These are phyloP conservation scores for Emergomyces africanus DNA, from an alignment of 2,329 filamentous ascomycete genomes.

Conservation along the genomic window DNA sequence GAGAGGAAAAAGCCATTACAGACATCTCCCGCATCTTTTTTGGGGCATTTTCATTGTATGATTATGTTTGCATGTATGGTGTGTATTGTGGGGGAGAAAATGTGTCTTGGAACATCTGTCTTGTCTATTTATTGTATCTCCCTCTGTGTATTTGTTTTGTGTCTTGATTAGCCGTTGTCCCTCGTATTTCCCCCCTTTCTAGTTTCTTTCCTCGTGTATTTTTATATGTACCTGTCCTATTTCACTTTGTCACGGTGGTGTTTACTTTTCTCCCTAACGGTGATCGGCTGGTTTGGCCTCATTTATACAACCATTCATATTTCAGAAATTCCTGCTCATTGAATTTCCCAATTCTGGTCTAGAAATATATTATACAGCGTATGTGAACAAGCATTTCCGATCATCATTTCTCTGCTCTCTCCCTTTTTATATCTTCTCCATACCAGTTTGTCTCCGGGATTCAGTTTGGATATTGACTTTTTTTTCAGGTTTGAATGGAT, in stretches of 20 bases:
- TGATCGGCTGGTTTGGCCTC: too few relatives aligned
- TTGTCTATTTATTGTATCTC: not conserved
- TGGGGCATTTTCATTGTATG: not conserved
- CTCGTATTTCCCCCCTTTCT: not conserved
- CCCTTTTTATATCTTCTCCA: not conserved
- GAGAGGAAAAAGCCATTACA: not conserved
- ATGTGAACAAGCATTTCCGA: not conserved
- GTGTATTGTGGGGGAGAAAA: not conserved
- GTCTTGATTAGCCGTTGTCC: not conserved
- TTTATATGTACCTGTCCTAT: not conserved
- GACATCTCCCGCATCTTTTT: not conserved
- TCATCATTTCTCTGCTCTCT: not conserved
- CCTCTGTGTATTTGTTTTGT: not conserved
- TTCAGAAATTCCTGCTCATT: too few relatives aligned
- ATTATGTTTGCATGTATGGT: not conserved
- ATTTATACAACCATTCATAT: too few relatives aligned
- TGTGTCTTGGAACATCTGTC: not conserved
- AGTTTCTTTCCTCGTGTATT: not conserved
- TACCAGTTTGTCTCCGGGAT: not conserved
- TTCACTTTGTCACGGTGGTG: not conserved
- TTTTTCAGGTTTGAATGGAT: not conserved
- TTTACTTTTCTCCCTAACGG: too few relatives aligned
- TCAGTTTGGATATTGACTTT: not conserved
- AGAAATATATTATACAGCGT: not conserved
- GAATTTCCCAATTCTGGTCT: not conserved